These are phyloP conservation scores for Hibiscus syriacus DNA, from an alignment of 345 rosid genomes.

Conservation along the genomic window DNA sequence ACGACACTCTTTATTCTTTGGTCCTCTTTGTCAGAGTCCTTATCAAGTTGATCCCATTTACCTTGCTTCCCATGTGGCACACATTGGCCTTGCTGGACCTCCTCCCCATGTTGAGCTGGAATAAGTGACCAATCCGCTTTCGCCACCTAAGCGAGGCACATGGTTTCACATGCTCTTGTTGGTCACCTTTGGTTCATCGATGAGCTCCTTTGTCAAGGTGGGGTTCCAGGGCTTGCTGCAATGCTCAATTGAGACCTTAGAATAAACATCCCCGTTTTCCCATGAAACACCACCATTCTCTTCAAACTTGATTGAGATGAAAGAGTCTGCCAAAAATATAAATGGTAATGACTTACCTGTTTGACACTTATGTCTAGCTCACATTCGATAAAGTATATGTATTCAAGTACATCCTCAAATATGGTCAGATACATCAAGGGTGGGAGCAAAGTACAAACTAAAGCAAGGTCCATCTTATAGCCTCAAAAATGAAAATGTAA, in stretches of 20 bases:
- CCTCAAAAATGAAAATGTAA: not conserved
- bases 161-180: conserved; percentile 52
- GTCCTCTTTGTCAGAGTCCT: conserved; percentile 73
- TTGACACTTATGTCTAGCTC: too few species aligned
- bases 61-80: conserved; percentile 69
- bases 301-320: conserved; percentile 85
- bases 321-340: conserved; percentile 52
- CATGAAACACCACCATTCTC: conserved; percentile 77
- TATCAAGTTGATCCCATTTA: conserved; percentile 57
- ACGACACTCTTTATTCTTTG: conserved; percentile 31
- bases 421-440: not conserved
- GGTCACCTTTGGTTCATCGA: not conserved
- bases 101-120: conserved; percentile 69
- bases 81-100: conserved; percentile 50
- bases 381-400: not conserved
- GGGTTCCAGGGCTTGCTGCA: conserved; percentile 34
- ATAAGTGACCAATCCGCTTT: conserved; percentile 67
- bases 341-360: not conserved
- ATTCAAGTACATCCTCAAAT: not conserved
- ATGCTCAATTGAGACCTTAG: conserved; percentile 47
- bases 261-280: conserved; percentile 56
- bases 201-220: conserved; percentile 15
- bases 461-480: not conserved
- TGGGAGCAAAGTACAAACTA: not conserved
- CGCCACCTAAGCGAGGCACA: conserved; percentile 76